Evolutionary conservation across 768 basidiomycete genomes (phyloP), one percentile per base, ranked within the genome.

Genomic region (Tricholoma saponaceum): DNA sequence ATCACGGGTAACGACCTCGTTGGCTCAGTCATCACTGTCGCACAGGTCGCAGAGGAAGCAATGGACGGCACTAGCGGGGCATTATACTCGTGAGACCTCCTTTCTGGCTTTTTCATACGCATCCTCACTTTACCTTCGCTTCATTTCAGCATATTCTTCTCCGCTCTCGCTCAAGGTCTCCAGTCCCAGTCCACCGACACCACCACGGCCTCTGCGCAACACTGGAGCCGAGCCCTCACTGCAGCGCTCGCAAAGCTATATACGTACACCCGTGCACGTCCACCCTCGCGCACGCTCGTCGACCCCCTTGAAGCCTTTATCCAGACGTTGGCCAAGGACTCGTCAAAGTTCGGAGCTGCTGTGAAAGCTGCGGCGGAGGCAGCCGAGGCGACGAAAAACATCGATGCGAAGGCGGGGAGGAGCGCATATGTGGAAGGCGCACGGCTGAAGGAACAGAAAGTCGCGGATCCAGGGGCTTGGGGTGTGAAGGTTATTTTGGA

Each of bases 61-160:
- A 96, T 96, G 94, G 94, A 90, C 12, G 94, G 94, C 32, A 95
- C 94, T 5, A 90, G 88, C 61, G 94, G 94, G 3, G 92, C 93
- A 0, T 70, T 96, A 25, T 96, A 95, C 70, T 94, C 93, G 91
- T 92, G 62, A 28, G 30, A 53, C n/a, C 18, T 43, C 25, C 18
- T 28, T 16, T 25, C 37, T n/a, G n/a, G n/a, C n/a, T n/a, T 33
- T 28, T 5, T n/a, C 9, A 14, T 2, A 43, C 16, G 2, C 35
- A 12, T 37, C 20, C 28, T 53, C 18, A 28, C 20, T 16, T 54
- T 18, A 49, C 14, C 26, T 32, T 26, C 20, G 2, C 39, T 37
- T 13, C 50, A 2, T n/a, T 54, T 1, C 66, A 94, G 93, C 1
- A 95, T 96, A 59, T 95, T 94, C 76, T 93, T 95, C 76, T 92